Conservation (phyloP, 2,329 filamentous ascomycete species). For the Hypoxylon sp. region DNA sequence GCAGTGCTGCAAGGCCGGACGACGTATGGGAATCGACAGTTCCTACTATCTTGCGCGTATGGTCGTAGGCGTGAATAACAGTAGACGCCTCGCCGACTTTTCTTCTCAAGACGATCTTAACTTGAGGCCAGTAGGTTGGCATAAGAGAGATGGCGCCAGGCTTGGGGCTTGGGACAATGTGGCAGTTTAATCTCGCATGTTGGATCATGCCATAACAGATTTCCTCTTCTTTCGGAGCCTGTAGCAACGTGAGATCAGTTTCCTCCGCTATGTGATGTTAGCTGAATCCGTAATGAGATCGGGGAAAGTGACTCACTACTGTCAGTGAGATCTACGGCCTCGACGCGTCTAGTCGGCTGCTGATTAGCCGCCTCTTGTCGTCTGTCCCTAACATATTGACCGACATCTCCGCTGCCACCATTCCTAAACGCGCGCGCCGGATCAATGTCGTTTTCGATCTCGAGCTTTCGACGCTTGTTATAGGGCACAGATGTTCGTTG, state of each 20-base stretch:
- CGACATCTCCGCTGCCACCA: conserved; percentile 70
- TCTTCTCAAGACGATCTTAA: conserved; percentile 79
- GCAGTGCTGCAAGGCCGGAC: conserved; percentile 76
- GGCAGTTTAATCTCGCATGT: conserved; percentile 75
- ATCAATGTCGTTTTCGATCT: conserved; percentile 61
- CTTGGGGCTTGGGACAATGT: conserved; percentile 77
- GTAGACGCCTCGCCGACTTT: conserved; percentile 68
- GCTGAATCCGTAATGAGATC: conserved; percentile 51
- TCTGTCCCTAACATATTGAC: conserved; percentile 76
- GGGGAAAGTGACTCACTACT: conserved; percentile 61
- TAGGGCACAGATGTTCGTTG: conserved; percentile 72
- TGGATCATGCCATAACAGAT: conserved; percentile 87
- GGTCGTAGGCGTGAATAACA: conserved; percentile 81
- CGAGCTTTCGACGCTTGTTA: conserved; percentile 75
- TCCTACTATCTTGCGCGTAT: conserved; percentile 79
- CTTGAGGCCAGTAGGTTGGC: conserved; percentile 76
- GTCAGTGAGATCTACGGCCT: conserved; percentile 72
- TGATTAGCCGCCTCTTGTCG: conserved; percentile 60
- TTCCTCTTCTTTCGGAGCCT: conserved; percentile 75
- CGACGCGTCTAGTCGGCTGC: conserved; percentile 50
- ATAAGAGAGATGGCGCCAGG: conserved; percentile 73
- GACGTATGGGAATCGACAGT: conserved; percentile 79
- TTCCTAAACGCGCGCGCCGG: conserved; percentile 61
- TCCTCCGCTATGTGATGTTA: conserved; percentile 61
- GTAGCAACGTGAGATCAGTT: conserved; percentile 70